Percentiles rank a stretch among this genome's conserved stretches.
Evolutionary conservation across 768 basidiomycete species (phyloP).

Genomic region (Hericium alpestre): DNA sequence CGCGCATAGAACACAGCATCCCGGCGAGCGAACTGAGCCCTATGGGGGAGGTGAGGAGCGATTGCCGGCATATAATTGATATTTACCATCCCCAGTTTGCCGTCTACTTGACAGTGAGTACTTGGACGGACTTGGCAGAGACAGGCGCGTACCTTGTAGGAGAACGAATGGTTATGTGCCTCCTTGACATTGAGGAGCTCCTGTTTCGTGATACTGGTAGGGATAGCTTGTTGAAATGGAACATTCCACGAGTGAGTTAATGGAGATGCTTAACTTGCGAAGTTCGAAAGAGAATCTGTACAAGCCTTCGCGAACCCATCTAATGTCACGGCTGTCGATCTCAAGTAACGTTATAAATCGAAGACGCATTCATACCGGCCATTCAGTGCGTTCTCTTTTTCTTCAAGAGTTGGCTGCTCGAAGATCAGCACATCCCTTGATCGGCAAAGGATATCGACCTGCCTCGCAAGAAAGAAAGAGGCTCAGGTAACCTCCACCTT

Average conservation of each 20-base stretch:
- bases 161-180: slow-evolving; percentile 75
- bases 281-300: slow-evolving; percentile 82
- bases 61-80: neutral
- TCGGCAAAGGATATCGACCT: slow-evolving; percentile 13
- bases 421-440: neutral
- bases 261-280: slow-evolving; percentile 37
- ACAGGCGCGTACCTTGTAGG: slow-evolving; percentile 39
- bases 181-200: slow-evolving; percentile 58
- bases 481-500: slow-evolving; percentile 48
- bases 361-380: slow-evolving; percentile 35
- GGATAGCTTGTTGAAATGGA: neutral
- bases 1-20: slow-evolving; percentile 59
- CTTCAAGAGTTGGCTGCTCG: slow-evolving; percentile 61
- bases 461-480: slow-evolving; percentile 80
- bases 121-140: too few relatives aligned
- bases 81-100: slow-evolving; percentile 80
- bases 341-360: neutral
- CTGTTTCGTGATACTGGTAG: slow-evolving; percentile 33
- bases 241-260: neutral
- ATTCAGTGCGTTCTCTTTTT: slow-evolving; percentile 54
- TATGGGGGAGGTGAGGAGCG: slow-evolving; percentile 16
- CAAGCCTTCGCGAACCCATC: slow-evolving; percentile 79
- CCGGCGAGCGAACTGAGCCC: slow-evolving; percentile 73
- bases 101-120: slow-evolving; percentile 31
- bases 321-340: slow-evolving; percentile 16